Base-by-base conservation (phyloP, 2,329 filamentous ascomycete species). In the Cladosporium sp. region DNA sequence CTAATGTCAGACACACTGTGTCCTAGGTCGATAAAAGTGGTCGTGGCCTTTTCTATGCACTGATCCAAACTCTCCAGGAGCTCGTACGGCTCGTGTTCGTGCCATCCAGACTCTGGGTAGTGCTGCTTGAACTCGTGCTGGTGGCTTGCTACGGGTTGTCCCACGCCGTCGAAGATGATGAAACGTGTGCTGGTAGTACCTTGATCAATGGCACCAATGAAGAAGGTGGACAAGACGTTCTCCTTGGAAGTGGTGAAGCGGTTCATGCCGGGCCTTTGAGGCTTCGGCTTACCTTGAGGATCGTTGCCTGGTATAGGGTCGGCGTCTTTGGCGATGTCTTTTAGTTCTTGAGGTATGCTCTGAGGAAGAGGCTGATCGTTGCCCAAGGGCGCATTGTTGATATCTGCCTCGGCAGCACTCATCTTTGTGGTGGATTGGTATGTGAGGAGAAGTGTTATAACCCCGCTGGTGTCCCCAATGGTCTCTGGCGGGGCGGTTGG, bases 131-230 rank as follows among this genome's bases (percentile, higher is more conserved):
- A 92, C 72, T 95, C 90, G 64, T 92, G 86, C 75, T 96, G 92
- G 72, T 96, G 90, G 66, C 86, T 87, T 38, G 89, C 90, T 45
- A 94, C 83, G 3, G 89, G 89, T 60, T 88, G 85, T 58, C 92
- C 91, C 42, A 83, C 77, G 64, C 85, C 85, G 74, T 96, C 87
- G 77, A 96, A 96, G 70, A 97, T 92, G 66, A 96, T 83, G 75
- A 96, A 96, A 38, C 92, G 84, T 36, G 91, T 90, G 60, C 89
- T 93, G 34, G 92, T 96, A 12, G 92, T 96, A 60, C 92, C 92
- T 70, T 95, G 90, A 71, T 96, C 92, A 71, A 96, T 92, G 66
- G 89, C 90, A 61, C 91, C 92, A 61, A 96, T 87, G 69, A 90
- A 96, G 76, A 84, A 56, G n/a, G 42, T 56, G 30, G 54, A 56